Percentiles rank a stretch among this genome's conserved stretches.
Conservation (phyloP, 805 yeast genomes). For the Cyberlindnera maclurae region DNA sequence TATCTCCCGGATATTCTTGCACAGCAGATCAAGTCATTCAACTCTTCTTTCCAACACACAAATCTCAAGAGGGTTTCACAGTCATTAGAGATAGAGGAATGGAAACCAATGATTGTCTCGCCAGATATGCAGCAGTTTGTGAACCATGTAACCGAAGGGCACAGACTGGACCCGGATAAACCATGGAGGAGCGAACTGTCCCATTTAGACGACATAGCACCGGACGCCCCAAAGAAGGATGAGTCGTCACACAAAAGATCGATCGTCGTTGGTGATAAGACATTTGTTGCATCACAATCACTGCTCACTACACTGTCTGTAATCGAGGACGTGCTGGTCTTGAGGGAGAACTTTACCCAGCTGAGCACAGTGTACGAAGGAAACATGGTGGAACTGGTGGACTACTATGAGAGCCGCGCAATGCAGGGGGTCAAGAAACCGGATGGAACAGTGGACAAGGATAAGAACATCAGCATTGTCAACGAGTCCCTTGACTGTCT, state of each 20-base stretch:
- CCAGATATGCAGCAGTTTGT: slow-evolving; percentile 40
- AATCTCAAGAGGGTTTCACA: slow-evolving; percentile 39
- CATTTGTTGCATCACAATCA: slow-evolving; percentile 53
- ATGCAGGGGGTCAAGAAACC: slow-evolving; percentile 20
- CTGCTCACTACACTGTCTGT: slow-evolving; percentile 31
- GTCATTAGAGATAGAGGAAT: slow-evolving; percentile 58
- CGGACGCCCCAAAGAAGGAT: slow-evolving; percentile 1
- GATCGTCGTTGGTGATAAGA: slow-evolving; percentile 43
- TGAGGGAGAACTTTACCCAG: slow-evolving; percentile 51
- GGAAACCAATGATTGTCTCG: slow-evolving; percentile 69
- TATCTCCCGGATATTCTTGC: slow-evolving; percentile 62
- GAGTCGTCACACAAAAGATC: slow-evolving; percentile 31
- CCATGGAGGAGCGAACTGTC: slow-evolving; percentile 37
- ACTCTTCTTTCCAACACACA: slow-evolving; percentile 46
- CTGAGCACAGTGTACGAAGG: slow-evolving; percentile 32
- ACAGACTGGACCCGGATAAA: slow-evolving; percentile 36
- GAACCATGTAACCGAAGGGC: slow-evolving; percentile 43
- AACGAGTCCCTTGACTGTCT: slow-evolving; percentile 37
- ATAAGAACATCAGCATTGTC: slow-evolving; percentile 33
- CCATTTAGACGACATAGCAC: slow-evolving; percentile 16
- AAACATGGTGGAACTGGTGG: slow-evolving; percentile 37
- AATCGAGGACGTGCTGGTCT: slow-evolving; percentile 46
- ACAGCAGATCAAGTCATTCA: slow-evolving; percentile 58
- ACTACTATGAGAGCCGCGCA: slow-evolving; percentile 43
- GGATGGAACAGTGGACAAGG: slow-evolving; percentile 17